Base-by-base conservation (phyloP, 164 flowering plant genomes). In the Annona squamosa region DNA sequence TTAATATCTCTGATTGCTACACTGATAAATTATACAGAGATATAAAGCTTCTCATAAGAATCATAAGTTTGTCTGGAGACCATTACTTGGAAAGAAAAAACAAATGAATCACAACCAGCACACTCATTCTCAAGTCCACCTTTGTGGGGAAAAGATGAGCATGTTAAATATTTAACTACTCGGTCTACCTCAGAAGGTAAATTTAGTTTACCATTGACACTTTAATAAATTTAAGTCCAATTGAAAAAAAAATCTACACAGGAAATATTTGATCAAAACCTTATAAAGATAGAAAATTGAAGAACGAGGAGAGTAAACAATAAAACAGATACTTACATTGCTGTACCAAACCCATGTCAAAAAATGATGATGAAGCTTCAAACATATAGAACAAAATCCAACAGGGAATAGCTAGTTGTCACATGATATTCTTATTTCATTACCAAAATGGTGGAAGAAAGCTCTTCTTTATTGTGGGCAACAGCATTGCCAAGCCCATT, bases 401-500 rank as follows among this genome's bases (percentile, higher is more conserved):
- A 26, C 17, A 41, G 45, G 37, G 37, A 63, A 26, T 7, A 56
- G 70, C 44, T 63, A 45, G 42, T 56, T 72, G 62, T 48, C 10
- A 70, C 18, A 41, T 37, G 69, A 41, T 18, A 70, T 2, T 9
- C 4, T 18, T 26, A 26, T 26, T 26, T 26, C 37, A 46, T 80
- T 85, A 91, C 99, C 92, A 52, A 70, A 41, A 95, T 81, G 41
- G 97, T 92, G 81, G 89, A 84, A 78, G 91, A 79, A 77, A 95
- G 79, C 77, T 89, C 91, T 47, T 85, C 88, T 80, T 86, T 84
- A 67, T 76, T 82, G 74, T 85, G 84, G 66, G 94, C 99, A 79
- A 91, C 97, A 84, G 94, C 96, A 90, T 95, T 95, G 71, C 99
- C 99, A 74, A 93, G 96, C 18, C 99, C 98, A 87, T 95, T 98